A percentile compares a stretch with the other conserved stretches of the same genome.
phyloP scores from a whole-genome alignment of 352 stramenopile species.

The Thraustochytrium sp. region DNA sequence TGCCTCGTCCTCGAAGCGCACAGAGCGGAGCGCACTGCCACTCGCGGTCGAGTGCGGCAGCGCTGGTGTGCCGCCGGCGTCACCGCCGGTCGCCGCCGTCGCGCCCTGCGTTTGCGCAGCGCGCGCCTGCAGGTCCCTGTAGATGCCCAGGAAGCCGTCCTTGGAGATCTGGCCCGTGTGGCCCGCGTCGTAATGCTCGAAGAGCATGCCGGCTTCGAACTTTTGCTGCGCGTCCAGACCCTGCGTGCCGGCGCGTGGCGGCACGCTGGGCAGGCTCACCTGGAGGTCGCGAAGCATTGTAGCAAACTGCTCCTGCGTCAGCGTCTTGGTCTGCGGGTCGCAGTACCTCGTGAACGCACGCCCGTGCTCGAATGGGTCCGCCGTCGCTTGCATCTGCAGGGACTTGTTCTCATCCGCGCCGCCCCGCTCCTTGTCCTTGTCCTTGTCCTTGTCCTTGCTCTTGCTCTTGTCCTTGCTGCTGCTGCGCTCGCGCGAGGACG shows the following conservation, averaged over 20 bases:
- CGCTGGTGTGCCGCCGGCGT: neutral
- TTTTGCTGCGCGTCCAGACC: neutral
- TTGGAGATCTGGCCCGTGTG: constrained; percentile 5
- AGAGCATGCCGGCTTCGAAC: constrained; percentile 33
- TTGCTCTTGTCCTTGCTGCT: neutral
- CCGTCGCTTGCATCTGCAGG: neutral
- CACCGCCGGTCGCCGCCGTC: neutral
- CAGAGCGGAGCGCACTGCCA: neutral
- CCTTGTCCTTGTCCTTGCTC: neutral
- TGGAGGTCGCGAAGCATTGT: neutral
- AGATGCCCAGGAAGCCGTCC: constrained; percentile 1
- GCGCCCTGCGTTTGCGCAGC: neutral
- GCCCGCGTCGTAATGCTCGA: constrained; percentile 8
- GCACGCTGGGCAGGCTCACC: neutral
- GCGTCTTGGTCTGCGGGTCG: neutral
- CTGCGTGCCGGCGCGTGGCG: too few relatives aligned
- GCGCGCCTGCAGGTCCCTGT: neutral
- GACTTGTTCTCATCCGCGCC: neutral
- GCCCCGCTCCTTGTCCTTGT: neutral
- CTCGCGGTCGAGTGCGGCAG: neutral
- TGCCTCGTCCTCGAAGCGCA: neutral
- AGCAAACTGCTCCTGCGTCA: neutral
- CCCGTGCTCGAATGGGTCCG: neutral
- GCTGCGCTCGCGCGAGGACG: neutral
- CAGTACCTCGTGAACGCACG: constrained; percentile 16